Conservation (phyloP, 768 basidiomycete genomes). For the Rhodotorula paludigena region DNA sequence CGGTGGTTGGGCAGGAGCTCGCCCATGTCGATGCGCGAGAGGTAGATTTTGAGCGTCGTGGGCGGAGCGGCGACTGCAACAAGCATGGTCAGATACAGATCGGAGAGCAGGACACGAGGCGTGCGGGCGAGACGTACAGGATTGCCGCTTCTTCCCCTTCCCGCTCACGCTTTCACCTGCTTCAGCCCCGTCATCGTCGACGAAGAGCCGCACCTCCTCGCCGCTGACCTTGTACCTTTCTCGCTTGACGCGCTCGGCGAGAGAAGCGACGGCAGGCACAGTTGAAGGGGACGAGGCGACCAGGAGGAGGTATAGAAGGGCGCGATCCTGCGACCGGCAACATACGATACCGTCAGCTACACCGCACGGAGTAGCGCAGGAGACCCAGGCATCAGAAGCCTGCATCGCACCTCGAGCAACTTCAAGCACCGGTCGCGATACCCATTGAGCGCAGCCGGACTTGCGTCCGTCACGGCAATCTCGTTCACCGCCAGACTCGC, state of each 20-base stretch:
- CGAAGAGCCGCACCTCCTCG: constrained; percentile 23
- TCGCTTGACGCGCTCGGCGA: constrained; percentile 26
- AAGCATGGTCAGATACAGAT: neutral
- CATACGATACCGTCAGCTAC: too few species aligned
- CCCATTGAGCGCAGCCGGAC: neutral
- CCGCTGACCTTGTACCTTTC: constrained; percentile 20
- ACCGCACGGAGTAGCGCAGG: too few species aligned
- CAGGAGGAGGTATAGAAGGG: constrained; percentile 15
- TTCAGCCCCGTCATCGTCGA: constrained; percentile 13
- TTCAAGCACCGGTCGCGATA: constrained; percentile 3
- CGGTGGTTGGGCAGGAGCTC: constrained; percentile 24
- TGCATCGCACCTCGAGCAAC: constrained; percentile 1
- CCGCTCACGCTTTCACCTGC: neutral
- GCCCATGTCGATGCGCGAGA: constrained; percentile 23
- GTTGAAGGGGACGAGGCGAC: neutral
- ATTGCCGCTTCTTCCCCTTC: neutral
- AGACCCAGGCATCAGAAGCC: neutral
- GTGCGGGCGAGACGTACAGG: neutral
- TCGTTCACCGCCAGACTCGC: constrained; percentile 10
- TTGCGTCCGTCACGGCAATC: neutral
- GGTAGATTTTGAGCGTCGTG: constrained; percentile 9
- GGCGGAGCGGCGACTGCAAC: neutral
- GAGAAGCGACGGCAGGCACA: neutral
- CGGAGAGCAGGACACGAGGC: too few species aligned
- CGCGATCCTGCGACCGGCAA: neutral